Conservation (phyloP, 257 asterid genomes). For the Przewalskia tangutica region DNA sequence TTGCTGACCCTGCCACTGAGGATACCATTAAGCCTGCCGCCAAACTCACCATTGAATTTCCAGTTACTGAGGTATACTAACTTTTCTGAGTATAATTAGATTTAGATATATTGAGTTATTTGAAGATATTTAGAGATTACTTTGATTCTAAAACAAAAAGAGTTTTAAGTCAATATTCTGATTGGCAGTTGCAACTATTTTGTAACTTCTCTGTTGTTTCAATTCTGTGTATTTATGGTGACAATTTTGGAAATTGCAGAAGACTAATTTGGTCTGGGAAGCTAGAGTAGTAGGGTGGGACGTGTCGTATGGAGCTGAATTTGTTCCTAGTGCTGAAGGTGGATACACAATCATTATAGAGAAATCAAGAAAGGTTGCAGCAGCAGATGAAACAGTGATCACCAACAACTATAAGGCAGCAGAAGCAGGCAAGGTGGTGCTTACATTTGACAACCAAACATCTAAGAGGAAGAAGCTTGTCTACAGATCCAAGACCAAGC, state of each 20-base stretch:
- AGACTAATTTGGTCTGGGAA: slow-evolving; percentile 45
- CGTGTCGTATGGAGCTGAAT: slow-evolving; percentile 51
- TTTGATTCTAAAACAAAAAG: neutral
- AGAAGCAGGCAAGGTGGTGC: slow-evolving; percentile 49
- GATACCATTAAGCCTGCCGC: slow-evolving; percentile 40
- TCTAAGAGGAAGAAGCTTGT: slow-evolving; percentile 64
- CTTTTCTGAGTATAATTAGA: no score
- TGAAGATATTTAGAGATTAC: neutral
- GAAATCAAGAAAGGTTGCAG: slow-evolving; percentile 53
- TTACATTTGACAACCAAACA: slow-evolving; percentile 52
- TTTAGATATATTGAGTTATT: neutral
- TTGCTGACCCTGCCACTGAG: slow-evolving; percentile 40
- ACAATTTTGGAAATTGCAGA: slow-evolving; percentile 20
- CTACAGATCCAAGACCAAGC: slow-evolving; percentile 42
- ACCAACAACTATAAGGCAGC: slow-evolving; percentile 37
- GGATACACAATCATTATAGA: slow-evolving; percentile 60
- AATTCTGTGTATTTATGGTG: neutral
- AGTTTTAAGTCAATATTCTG: neutral
- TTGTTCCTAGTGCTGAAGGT: slow-evolving; percentile 45
- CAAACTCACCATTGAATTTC: slow-evolving; percentile 49
- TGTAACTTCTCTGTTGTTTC: neutral
- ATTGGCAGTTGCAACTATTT: neutral
- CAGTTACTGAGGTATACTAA: slow-evolving; percentile 38
- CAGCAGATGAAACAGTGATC: slow-evolving; percentile 39
- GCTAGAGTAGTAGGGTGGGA: slow-evolving; percentile 58